Conservation (phyloP, 2,329 filamentous ascomycete species). For the Stenocarpella maydis region DNA sequence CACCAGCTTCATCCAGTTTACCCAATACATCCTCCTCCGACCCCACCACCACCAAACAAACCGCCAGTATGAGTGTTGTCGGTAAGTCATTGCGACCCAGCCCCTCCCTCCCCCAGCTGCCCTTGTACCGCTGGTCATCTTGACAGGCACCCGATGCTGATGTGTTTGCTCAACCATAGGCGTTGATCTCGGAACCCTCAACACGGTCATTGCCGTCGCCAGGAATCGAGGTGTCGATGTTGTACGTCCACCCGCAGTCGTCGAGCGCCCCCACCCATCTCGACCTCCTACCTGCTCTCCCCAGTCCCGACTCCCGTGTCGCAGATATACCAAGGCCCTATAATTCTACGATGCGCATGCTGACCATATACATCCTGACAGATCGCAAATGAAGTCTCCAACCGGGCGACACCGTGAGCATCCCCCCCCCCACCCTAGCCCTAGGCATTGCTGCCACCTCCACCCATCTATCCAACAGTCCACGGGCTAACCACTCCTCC, state of each 20-base stretch:
- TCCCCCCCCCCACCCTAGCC: slow-evolving; percentile 24
- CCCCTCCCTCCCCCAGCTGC: neutral
- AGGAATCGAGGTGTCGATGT: slow-evolving; percentile 99
- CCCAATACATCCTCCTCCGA: slow-evolving; percentile 34
- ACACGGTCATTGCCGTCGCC: slow-evolving; percentile 97
- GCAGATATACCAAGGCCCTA: slow-evolving; percentile 1
- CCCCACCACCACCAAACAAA: slow-evolving; percentile 35
- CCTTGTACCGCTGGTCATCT: slow-evolving; percentile 27
- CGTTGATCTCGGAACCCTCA: slow-evolving; percentile 94
- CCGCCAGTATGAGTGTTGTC: slow-evolving; percentile 63
- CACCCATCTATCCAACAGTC: neutral
- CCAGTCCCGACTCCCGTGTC: neutral
- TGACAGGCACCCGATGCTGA: slow-evolving; percentile 33
- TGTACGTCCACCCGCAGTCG: slow-evolving; percentile 70
- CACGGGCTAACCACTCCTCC: slow-evolving; percentile 34
- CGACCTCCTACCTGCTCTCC: neutral
- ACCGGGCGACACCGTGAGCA: slow-evolving; percentile 95
- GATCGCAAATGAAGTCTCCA: slow-evolving; percentile 99
- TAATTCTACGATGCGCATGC: slow-evolving; percentile 26
- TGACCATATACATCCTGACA: slow-evolving; percentile 49
- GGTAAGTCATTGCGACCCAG: slow-evolving; percentile 49
- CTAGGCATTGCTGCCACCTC: slow-evolving; percentile 25
- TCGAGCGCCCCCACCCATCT: no score
- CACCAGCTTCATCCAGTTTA: slow-evolving; percentile 22
- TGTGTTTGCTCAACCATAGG: slow-evolving; percentile 53